phyloP scores from a whole-genome alignment of 2,329 filamentous ascomycete genomes.

The Scedosporium aurantiacum region DNA sequence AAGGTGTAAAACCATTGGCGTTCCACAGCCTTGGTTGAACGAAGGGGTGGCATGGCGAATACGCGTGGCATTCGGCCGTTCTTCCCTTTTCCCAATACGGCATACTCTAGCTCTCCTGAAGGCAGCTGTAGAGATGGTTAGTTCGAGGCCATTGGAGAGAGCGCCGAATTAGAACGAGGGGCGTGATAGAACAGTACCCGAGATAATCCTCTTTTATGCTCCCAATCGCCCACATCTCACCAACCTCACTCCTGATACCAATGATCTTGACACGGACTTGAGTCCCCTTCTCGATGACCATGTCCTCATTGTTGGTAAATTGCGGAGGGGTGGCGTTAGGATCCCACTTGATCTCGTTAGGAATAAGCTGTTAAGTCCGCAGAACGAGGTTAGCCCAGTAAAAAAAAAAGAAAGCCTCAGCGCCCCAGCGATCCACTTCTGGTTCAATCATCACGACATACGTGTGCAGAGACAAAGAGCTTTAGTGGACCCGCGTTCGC shows the following conservation, averaged over 20 bases:
- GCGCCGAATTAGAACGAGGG: not conserved
- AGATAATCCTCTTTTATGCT: slow-evolving; percentile 84
- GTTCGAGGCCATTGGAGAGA: not conserved
- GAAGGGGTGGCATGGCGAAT: not conserved
- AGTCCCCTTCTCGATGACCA: slow-evolving; percentile 85
- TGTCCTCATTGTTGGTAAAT: slow-evolving; percentile 90
- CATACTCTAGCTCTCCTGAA: slow-evolving; percentile 2
- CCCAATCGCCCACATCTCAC: slow-evolving; percentile 91
- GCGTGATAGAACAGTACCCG: slow-evolving; percentile 31
- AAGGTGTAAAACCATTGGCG: not conserved
- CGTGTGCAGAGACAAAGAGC: slow-evolving; percentile 72
- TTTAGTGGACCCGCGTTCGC: slow-evolving; percentile 68
- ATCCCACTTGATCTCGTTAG: slow-evolving; percentile 84
- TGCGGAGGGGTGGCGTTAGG: slow-evolving; percentile 93
- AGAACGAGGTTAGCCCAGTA: slow-evolving; percentile 1
- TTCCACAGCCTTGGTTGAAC: not conserved
- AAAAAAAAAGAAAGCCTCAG: not conserved
- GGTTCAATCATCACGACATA: slow-evolving; percentile 31
- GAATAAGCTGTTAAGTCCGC: slow-evolving; percentile 60
- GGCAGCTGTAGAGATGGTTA: slow-evolving; percentile 2
- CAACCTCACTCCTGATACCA: slow-evolving; percentile 85
- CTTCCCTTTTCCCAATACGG: not conserved
- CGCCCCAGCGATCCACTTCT: not conserved
- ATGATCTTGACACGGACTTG: slow-evolving; percentile 92
- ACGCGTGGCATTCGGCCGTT: not conserved